These are phyloP conservation scores for Suillus fuscotomentosus DNA, from an alignment of 768 basidiomycete species.

Conservation along the genomic window DNA sequence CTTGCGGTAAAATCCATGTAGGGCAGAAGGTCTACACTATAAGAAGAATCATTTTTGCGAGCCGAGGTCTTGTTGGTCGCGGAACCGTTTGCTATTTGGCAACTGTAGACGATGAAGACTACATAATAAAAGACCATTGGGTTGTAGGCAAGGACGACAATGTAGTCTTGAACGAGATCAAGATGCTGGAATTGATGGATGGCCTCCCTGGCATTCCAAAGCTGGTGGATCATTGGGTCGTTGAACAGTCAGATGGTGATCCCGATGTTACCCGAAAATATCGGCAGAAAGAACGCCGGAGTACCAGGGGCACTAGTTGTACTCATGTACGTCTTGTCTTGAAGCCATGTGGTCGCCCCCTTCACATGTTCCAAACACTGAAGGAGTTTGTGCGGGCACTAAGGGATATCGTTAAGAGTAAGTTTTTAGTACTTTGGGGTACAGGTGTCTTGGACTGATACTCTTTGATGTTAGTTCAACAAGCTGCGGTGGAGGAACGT, in stretches of 20 bases:
- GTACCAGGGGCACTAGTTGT: no score
- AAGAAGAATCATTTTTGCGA: not conserved
- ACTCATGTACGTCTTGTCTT: no score
- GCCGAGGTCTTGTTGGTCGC: not conserved
- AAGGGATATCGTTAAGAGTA: no score
- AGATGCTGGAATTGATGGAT: not conserved
- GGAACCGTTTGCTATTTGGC: not conserved
- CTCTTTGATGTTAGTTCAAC: no score
- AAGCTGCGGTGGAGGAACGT: no score
- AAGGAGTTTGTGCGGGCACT: no score
- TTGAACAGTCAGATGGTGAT: not conserved
- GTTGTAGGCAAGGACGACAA: not conserved
- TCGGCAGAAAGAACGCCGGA: no score
- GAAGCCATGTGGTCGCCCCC: no score
- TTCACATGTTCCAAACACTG: no score
- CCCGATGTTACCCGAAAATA: no score
- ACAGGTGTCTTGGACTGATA: no score
- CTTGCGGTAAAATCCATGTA: not conserved
- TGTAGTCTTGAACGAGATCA: not conserved
- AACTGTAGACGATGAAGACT: not conserved
- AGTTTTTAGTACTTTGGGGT: no score
- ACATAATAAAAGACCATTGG: not conserved
- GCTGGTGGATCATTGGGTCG: not conserved
- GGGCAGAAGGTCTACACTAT: not conserved
- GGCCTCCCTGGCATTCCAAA: not conserved